These are phyloP conservation scores for Agapanthus africanus DNA, from an alignment of 106 monocot species.

Conservation along the genomic window DNA sequence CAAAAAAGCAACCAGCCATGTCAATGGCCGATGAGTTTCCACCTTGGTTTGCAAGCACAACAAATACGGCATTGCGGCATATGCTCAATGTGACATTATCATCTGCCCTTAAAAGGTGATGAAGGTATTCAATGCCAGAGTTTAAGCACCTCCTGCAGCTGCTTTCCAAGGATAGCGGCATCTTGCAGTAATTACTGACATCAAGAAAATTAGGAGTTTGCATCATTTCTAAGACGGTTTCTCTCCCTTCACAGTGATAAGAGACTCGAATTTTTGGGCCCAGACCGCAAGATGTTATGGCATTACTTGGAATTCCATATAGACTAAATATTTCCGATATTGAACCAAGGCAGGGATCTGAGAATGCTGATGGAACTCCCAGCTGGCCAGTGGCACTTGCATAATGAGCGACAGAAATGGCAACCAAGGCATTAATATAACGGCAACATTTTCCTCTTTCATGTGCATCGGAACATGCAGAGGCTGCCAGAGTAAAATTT, in stretches of 20 bases:
- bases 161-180: constrained; percentile 35
- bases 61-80: constrained; percentile 83
- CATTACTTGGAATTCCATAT: constrained; percentile 59
- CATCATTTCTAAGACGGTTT: constrained; percentile 80
- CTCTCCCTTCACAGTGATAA: constrained; percentile 78
- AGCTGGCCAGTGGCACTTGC: constrained; percentile 71
- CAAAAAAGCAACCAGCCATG: constrained; percentile 81
- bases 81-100: constrained; percentile 81
- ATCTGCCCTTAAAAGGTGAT: constrained; percentile 51
- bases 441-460: constrained; percentile 74
- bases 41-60: constrained; percentile 67
- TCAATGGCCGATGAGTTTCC: constrained; percentile 29
- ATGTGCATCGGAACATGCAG: constrained; percentile 49
- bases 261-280: constrained; percentile 80
- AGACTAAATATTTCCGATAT: constrained; percentile 51
- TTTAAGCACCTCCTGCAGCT: constrained; percentile 82
- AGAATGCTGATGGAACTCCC: constrained; percentile 77
- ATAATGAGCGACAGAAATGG: constrained; percentile 71
- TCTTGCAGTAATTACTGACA: constrained; percentile 54
- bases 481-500: constrained; percentile 59
- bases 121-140: constrained; percentile 77
- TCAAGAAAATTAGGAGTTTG: constrained; percentile 73
- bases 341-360: constrained; percentile 56
- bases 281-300: constrained; percentile 54
- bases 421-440: constrained; percentile 74